Evolutionary conservation across 2,329 filamentous ascomycete genomes (phyloP).

Genomic region (Simplicillium aogashimaense): DNA sequence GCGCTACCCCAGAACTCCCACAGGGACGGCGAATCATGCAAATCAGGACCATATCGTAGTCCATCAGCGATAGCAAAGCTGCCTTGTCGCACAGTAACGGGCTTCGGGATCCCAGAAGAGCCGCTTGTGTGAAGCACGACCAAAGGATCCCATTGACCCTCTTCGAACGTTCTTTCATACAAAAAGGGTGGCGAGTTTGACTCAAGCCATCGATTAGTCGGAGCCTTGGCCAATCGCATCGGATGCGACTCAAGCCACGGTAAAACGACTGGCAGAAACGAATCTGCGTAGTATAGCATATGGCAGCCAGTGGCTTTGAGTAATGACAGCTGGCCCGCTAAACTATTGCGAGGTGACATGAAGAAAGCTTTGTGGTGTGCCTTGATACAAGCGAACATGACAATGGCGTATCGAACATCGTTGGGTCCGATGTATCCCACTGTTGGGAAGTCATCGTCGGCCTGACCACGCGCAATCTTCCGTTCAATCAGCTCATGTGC

Average conservation of each 20-base stretch:
- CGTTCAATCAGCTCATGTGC: slow-evolving; percentile 21
- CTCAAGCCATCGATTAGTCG: slow-evolving; percentile 24
- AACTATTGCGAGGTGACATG: slow-evolving; percentile 32
- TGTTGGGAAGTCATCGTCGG: slow-evolving; percentile 19
- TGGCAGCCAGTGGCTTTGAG: slow-evolving; percentile 32
- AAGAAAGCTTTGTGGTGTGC: slow-evolving; percentile 28
- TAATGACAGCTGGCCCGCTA: slow-evolving; percentile 32
- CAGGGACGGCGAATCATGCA: slow-evolving; percentile 10
- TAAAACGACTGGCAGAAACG: slow-evolving; percentile 5
- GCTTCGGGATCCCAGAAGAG: slow-evolving; percentile 35
- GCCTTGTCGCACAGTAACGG: slow-evolving; percentile 28
- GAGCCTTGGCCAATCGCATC: slow-evolving; percentile 26
- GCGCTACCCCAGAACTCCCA: slow-evolving; percentile 5
- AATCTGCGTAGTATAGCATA: slow-evolving; percentile 19
- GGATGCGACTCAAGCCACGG: slow-evolving; percentile 9
- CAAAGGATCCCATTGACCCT: slow-evolving; percentile 30
- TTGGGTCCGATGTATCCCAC: slow-evolving; percentile 34
- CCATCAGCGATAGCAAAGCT: slow-evolving; percentile 24
- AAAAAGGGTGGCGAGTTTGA: slow-evolving; percentile 22
- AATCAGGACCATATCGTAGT: slow-evolving; percentile 14
- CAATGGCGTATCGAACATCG: slow-evolving; percentile 24
- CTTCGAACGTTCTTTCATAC: slow-evolving; percentile 29
- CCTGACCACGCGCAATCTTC: slow-evolving; percentile 12
- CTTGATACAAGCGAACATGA: slow-evolving; percentile 26
- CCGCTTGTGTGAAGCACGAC: slow-evolving; percentile 35